Base-by-base conservation (phyloP, 2,329 filamentous ascomycete genomes). In the Aspergillus sp. region DNA sequence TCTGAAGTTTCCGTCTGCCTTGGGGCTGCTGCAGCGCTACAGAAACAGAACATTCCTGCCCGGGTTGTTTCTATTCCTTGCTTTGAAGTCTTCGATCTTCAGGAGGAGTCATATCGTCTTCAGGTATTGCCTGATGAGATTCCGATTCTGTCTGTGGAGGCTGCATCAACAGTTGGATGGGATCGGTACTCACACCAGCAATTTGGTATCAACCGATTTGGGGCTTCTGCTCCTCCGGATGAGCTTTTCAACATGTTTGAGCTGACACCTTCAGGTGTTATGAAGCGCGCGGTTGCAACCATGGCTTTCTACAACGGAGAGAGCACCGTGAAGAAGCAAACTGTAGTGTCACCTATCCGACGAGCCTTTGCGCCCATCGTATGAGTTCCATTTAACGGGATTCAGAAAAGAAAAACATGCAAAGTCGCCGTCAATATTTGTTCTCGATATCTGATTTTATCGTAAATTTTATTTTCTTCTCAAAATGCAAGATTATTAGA, bases 161-260 rank as follows among this genome's bases (percentile, higher is more conserved):
- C 92, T 77, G 96, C 96, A 90, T 89, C 86, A 79, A 99, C 95
- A 68, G 88, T 97, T 80, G 95, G 95, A 69, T 99, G 95, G 95
- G 93, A 98, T 86, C 90, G 93, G 79, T 99, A 98, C 83, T 90
- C 92, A 59, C 93, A 99, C 81, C 95, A 99, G 87, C 95, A 99
- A 83, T 99, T 99, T 73, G 95, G 95, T 76, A 87, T 99, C 67
- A 98, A 99, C 89, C 87, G 95, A 76, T 99, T 99, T 79, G 95
- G 95, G 87, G 93, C 93, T 67, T 96, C 91, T 56, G 95, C 93
- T 72, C 89, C 93, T 67, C 98, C 98, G 84, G 93, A 93, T 88
- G 89, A 98, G 72, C 92, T 99, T 61, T 99, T 99, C 86, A 89
- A 96, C 90, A 98, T 97, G 86, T 99, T 99, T 81, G 95, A 98